phyloP scores from a whole-genome alignment of 495 filamentous ascomycete species.

The Penicillium coffeae region DNA sequence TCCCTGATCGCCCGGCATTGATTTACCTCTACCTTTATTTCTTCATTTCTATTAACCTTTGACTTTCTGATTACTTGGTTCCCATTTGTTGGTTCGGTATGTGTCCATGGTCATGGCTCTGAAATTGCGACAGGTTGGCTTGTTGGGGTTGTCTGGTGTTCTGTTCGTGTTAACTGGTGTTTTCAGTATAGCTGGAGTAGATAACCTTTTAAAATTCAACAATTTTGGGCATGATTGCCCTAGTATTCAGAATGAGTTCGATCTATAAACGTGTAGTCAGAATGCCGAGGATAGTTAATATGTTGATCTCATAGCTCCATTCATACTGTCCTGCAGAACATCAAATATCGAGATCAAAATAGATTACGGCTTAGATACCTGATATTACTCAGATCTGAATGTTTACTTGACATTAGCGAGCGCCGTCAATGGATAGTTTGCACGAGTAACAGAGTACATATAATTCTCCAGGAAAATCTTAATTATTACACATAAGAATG shows the following conservation, averaged over 20 bases:
- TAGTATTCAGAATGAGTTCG: neutral
- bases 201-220: slow-evolving; percentile 15
- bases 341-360: no score
- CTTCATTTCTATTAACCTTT: no score
- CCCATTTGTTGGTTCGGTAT: slow-evolving; percentile 1
- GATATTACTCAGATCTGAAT: no score
- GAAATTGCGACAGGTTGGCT: neutral
- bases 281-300: no score
- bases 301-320: no score
- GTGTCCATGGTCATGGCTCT: neutral
- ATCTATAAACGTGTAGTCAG: no score
- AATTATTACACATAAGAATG: neutral
- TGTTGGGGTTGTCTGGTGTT: neutral
- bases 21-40: no score
- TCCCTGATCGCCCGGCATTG: no score
- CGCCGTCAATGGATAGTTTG: no score
- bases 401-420: no score
- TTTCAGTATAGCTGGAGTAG: slow-evolving; percentile 8
- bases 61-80: neutral
- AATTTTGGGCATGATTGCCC: slow-evolving; percentile 2
- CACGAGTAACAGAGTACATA: neutral
- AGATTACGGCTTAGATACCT: no score
- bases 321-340: no score
- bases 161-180: neutral
- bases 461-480: neutral